These are phyloP conservation scores for Arachis stenosperma DNA, from an alignment of 306 rosid genomes.

Conservation along the genomic window DNA sequence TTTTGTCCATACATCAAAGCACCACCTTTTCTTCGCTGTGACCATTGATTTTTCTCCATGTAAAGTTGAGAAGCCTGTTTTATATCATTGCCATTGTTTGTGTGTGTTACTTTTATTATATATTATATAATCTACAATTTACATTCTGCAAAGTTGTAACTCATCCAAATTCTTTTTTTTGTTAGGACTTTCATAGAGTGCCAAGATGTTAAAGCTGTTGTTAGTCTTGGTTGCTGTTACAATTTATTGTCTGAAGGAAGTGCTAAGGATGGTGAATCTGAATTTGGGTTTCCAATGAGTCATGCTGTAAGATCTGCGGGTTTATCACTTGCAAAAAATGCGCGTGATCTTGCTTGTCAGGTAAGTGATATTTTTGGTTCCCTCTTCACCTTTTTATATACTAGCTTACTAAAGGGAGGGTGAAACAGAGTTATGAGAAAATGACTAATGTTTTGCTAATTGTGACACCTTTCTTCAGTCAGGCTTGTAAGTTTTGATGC, in stretches of 20 bases:
- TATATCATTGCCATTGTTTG: conserved; percentile 1
- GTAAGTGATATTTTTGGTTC: conserved; percentile 43
- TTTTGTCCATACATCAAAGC: conserved; percentile 7
- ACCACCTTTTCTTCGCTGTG: conserved; percentile 9
- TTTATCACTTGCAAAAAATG: conserved; percentile 76
- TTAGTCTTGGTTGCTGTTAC: conserved; percentile 92
- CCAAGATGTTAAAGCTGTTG: conserved; percentile 82
- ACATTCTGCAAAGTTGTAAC: conserved; percentile 30
- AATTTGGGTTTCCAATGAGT: conserved; percentile 87
- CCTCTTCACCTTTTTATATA: conserved; percentile 10
- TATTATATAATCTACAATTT: conserved; percentile 17
- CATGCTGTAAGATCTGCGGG: conserved; percentile 61
- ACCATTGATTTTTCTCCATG: conserved; percentile 10
- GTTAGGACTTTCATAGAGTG: conserved; percentile 78
- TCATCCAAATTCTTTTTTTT: conserved; percentile 37
- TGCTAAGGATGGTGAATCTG: conserved; percentile 46
- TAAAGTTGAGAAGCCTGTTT: conserved; percentile 18
- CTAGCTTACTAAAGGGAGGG: conserved; percentile 14
- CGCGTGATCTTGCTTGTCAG: conserved; percentile 96
- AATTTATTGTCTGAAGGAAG: conserved; percentile 82
- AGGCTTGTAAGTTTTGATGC: neutral
- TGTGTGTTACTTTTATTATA: conserved; percentile 22
- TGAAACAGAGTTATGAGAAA: neutral
- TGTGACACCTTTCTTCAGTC: neutral
- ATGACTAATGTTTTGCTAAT: neutral